phyloP scores from a whole-genome alignment of 495 filamentous ascomycete genomes.

The Cercophora samala region DNA sequence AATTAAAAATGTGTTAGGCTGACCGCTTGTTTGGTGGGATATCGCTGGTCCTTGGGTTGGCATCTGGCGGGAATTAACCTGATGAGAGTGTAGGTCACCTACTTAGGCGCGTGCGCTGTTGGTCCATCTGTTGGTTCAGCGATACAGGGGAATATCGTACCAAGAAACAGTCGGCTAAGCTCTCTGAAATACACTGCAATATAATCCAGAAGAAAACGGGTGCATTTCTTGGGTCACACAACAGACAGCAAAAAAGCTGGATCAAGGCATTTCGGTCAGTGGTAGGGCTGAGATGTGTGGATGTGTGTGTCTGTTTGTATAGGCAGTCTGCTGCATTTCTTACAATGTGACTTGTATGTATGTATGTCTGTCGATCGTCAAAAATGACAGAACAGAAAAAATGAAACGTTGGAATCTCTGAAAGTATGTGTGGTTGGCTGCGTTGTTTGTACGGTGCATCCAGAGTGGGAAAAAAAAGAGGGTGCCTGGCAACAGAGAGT shows the following conservation, averaged over 20 bases:
- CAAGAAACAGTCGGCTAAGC: too few species aligned
- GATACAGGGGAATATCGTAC: too few species aligned
- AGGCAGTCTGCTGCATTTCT: background rate
- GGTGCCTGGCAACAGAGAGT: background rate
- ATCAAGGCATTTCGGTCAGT: background rate
- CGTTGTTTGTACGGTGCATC: background rate
- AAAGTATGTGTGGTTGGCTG: background rate
- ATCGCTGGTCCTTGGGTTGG: background rate
- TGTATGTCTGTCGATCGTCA: background rate
- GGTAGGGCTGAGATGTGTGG: background rate
- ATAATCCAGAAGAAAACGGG: too few species aligned
- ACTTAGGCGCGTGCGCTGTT: background rate
- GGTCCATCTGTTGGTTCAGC: background rate
- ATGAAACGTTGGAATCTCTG: background rate
- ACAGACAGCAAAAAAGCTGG: background rate
- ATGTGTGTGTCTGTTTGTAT: too few species aligned
- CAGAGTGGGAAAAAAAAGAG: background rate
- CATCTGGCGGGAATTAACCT: background rate
- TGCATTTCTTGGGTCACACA: background rate
- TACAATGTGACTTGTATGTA: background rate
- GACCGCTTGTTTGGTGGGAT: background rate
- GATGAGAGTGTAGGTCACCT: too few species aligned
- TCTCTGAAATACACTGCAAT: too few species aligned
- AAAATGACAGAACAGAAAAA: background rate
- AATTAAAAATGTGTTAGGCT: too few species aligned